Percentiles rank a stretch among this genome's conserved stretches.
These are phyloP conservation scores for Podila minutissima DNA, from an alignment of 192 early-diverging fungal species.

Conservation along the genomic window DNA sequence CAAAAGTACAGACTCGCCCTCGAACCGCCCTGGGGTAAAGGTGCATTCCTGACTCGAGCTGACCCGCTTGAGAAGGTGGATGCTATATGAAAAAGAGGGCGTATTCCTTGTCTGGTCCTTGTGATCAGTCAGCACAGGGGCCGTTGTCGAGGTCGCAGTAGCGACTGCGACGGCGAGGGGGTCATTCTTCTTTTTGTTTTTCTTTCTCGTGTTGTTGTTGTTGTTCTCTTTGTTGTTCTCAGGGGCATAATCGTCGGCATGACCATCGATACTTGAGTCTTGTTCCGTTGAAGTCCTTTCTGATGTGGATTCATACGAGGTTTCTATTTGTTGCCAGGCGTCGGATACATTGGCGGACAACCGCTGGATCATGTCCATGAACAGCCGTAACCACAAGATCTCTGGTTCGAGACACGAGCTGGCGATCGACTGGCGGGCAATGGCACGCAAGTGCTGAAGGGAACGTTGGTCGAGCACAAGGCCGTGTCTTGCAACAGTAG, in stretches of 20 bases:
- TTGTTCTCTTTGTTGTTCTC: constrained; percentile 1
- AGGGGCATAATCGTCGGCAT: neutral
- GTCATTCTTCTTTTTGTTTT: constrained; percentile 1
- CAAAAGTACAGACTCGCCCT: constrained; percentile 33
- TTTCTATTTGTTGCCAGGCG: constrained; percentile 40
- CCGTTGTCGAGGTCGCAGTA: no score
- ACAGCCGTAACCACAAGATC: constrained; percentile 37
- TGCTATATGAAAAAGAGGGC: constrained; percentile 21
- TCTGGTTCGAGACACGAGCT: constrained; percentile 45
- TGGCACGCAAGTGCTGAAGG: constrained; percentile 37
- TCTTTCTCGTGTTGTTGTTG: neutral
- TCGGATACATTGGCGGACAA: constrained; percentile 31
- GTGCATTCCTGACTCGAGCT: constrained; percentile 36
- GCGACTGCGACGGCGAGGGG: no score
- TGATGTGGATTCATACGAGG: constrained; percentile 14
- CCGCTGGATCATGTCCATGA: constrained; percentile 46
- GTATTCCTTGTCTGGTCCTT: neutral
- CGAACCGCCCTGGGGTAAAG: constrained; percentile 32
- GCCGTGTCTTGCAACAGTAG: neutral
- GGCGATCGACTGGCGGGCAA: constrained; percentile 44
- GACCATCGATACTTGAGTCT: neutral
- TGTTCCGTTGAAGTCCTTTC: neutral
- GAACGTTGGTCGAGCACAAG: constrained; percentile 35
- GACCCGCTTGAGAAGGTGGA: constrained; percentile 24
- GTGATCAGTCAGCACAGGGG: no score